These are phyloP conservation scores for Euptelea pleiosperma DNA, from an alignment of 164 flowering plant genomes.

Conservation along the genomic window DNA sequence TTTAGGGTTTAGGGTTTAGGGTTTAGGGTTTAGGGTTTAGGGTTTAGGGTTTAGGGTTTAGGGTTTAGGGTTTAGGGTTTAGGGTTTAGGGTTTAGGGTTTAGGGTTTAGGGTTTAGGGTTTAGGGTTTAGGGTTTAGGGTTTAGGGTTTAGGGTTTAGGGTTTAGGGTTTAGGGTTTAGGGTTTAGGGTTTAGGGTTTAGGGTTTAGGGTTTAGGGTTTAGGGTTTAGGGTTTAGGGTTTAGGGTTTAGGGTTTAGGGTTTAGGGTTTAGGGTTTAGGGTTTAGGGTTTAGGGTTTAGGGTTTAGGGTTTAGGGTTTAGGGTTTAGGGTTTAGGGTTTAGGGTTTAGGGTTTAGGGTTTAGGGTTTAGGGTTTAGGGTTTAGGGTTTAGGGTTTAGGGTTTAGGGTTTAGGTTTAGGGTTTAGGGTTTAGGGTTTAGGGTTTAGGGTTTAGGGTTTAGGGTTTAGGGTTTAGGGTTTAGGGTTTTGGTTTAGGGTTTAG, in stretches of 20 bases:
- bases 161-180: conserved; percentile 11
- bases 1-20: conserved; percentile 19
- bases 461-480: conserved; percentile 9
- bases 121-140: conserved; percentile 7
- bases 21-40: conserved; percentile 21
- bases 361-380: conserved; percentile 12
- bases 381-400: conserved; percentile 7
- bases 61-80: conserved; percentile 25
- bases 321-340: conserved; percentile 1
- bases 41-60: conserved; percentile 20
- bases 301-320: neutral
- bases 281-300: neutral
- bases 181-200: neutral
- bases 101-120: conserved; percentile 15
- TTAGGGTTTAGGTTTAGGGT: conserved; percentile 7
- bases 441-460: conserved; percentile 10
- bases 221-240: conserved; percentile 7
- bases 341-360: conserved; percentile 7
- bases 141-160: conserved; percentile 10
- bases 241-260: conserved; percentile 9
- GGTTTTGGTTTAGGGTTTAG: too few species aligned
- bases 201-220: conserved; percentile 5
- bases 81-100: conserved; percentile 16
- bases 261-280: conserved; percentile 3
- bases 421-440: conserved; percentile 1